Evolutionary conservation across 1,284 basidiomycete genomes (phyloP).

Genomic region (Pisolithus thermaeus): DNA sequence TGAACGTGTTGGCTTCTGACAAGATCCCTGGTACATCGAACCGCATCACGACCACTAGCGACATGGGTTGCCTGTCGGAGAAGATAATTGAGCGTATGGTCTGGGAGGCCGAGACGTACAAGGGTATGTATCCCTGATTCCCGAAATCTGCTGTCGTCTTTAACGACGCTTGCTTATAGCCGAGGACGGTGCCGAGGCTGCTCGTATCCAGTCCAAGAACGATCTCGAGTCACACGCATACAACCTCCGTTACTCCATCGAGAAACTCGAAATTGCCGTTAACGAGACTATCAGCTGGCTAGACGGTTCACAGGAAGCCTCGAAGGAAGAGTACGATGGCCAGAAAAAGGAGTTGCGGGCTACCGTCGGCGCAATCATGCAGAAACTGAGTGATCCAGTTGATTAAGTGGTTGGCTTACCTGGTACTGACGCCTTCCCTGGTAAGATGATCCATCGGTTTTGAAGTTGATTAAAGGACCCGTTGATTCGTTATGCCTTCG

Average conservation of each 20-base stretch:
- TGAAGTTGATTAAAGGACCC: constrained; percentile 67
- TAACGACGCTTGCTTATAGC: too few species aligned
- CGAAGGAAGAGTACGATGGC: constrained; percentile 93
- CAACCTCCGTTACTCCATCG: constrained; percentile 90
- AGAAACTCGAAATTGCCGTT: constrained; percentile 78
- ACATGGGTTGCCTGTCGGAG: too few species aligned
- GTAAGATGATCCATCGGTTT: constrained; percentile 83
- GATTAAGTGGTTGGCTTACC: constrained; percentile 43
- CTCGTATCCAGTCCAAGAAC: constrained; percentile 87
- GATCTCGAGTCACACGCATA: constrained; percentile 91
- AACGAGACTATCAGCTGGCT: constrained; percentile 88
- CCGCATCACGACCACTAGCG: constrained; percentile 47
- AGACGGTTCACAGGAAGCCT: constrained; percentile 83
- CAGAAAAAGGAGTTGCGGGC: constrained; percentile 95
- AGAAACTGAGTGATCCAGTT: constrained; percentile 56
- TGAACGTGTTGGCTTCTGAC: constrained; percentile 94
- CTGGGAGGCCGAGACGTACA: too few species aligned
- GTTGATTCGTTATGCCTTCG: constrained; percentile 11
- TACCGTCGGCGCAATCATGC: constrained; percentile 92
- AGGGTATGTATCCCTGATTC: too few species aligned
- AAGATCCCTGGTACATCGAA: constrained; percentile 98
- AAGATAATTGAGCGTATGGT: too few species aligned
- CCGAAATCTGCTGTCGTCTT: too few species aligned
- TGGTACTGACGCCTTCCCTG: constrained; percentile 31
- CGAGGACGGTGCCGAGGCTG: constrained; percentile 69